Evolutionary conservation across 1,284 basidiomycete genomes (phyloP), one percentile per base, ranked within the genome.

Genomic region (Trichosporon inkin): DNA sequence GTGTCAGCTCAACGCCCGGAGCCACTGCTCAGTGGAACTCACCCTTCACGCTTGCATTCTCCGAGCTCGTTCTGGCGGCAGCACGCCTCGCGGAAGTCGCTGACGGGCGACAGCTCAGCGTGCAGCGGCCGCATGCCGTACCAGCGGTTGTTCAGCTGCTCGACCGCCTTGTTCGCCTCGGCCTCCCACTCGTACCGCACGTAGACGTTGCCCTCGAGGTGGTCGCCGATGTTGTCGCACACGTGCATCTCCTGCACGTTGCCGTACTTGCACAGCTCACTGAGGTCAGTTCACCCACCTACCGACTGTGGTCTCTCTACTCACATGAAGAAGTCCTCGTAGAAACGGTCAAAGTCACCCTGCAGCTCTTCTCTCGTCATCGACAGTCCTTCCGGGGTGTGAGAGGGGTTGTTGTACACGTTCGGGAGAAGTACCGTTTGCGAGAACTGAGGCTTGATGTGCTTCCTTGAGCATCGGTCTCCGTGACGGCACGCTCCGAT

Each of bases 211-310:
- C 96, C 96, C 72, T 98, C 94, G 47, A 99, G 82, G 77, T 99
- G 96, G 75, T 99, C 96, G 24, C 96, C 96, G 32, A 99, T 93
- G 74, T 99, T 99, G 80, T 99, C 96, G 76, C 96, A 99, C 7
- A 99, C 92, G 79, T 97, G 94, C 68, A 99, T 84, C 80, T 99
- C 96, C 56, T 96, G 80, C 53, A 99, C 82, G 78, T 98, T 88
- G 2, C 96, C 96, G 75, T 93, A 98, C 79, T 96, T 95, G 59
- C 90, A 83, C 53, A 99, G 80, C 76, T 99, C 95, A 70, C 80
- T 53, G 54, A 36, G 20, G 55, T 53, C 41, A 60, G 40, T 20
- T 47, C 11, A n/a, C 17, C 6, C 1, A 11, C 11, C 3, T 17
- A 4, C 3, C 14, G 34, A 20, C 11, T 13, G n/a, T 10, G 19